Evolutionary conservation across 371 early-diverging fungal species (phyloP).

Genomic region (Rhizopus microsporus): DNA sequence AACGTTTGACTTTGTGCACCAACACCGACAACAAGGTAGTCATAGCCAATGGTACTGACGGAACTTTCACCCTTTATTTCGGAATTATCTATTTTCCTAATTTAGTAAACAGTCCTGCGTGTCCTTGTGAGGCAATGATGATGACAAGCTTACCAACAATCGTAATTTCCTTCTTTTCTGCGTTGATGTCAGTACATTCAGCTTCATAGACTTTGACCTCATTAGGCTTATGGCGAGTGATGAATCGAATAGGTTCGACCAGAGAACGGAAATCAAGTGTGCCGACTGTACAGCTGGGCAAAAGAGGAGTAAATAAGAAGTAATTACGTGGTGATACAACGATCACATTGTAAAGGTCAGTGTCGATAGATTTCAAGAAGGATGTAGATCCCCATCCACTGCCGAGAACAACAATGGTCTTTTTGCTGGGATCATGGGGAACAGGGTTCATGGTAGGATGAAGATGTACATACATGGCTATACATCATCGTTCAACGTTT

Average conservation of each 20-base stretch:
- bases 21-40: slow-evolving; percentile 86
- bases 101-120: too few relatives aligned
- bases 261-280: slow-evolving; percentile 86
- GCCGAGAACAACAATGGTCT: slow-evolving; percentile 83
- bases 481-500: not conserved
- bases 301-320: slow-evolving; percentile 92
- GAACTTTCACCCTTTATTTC: slow-evolving; percentile 69
- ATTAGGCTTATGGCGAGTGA: slow-evolving; percentile 84
- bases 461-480: slow-evolving; percentile 56
- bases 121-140: not conserved
- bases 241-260: slow-evolving; percentile 86
- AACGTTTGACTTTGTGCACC: slow-evolving; percentile 93
- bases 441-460: slow-evolving; percentile 64
- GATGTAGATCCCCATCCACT: slow-evolving; percentile 88
- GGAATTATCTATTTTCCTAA: slow-evolving; percentile 60
- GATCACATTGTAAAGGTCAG: slow-evolving; percentile 76
- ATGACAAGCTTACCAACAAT: slow-evolving; percentile 59
- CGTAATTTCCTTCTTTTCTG: slow-evolving; percentile 70
- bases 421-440: slow-evolving; percentile 73
- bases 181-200: slow-evolving; percentile 84
- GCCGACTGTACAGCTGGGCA: slow-evolving; percentile 87
- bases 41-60: slow-evolving; percentile 72
- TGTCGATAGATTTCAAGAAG: slow-evolving; percentile 75
- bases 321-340: slow-evolving; percentile 90
- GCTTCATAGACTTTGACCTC: slow-evolving; percentile 86